Conservation (phyloP, 2,329 filamentous ascomycete species). For the Aureobasidium subglaciale region DNA sequence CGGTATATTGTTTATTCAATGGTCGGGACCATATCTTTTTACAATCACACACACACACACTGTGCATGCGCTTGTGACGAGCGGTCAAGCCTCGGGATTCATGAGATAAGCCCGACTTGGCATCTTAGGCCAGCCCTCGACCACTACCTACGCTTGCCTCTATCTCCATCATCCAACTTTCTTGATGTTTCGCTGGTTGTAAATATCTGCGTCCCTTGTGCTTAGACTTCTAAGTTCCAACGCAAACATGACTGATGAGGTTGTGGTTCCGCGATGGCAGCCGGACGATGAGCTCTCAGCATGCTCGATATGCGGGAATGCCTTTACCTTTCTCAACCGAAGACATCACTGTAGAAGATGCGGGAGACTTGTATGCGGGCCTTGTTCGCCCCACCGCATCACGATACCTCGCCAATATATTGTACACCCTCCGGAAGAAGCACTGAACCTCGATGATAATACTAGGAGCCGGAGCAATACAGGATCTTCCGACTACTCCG, state of each 20-base stretch:
- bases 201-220: neutral
- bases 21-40: neutral
- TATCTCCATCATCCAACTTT: neutral
- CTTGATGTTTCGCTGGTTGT: neutral
- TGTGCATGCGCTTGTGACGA: neutral
- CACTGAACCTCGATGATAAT: conserved; percentile 24
- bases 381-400: conserved; percentile 89
- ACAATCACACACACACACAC: neutral
- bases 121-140: conserved; percentile 4
- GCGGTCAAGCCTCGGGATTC: neutral
- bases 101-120: neutral
- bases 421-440: conserved; percentile 60
- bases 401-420: conserved; percentile 92
- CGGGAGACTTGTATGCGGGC: conserved; percentile 80
- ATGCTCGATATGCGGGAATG: conserved; percentile 75
- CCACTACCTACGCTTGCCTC: neutral
- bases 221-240: neutral
- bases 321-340: conserved; percentile 77
- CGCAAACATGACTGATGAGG: conserved; percentile 24
- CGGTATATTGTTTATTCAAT: neutral
- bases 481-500: conserved; percentile 21
- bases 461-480: conserved; percentile 36
- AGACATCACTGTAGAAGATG: conserved; percentile 97
- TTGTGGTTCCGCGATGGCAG: conserved; percentile 74
- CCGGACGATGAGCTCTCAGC: conserved; percentile 73